These are phyloP conservation scores for Trametes hirsuta DNA, from an alignment of 1,284 basidiomycete species.

Conservation along the genomic window DNA sequence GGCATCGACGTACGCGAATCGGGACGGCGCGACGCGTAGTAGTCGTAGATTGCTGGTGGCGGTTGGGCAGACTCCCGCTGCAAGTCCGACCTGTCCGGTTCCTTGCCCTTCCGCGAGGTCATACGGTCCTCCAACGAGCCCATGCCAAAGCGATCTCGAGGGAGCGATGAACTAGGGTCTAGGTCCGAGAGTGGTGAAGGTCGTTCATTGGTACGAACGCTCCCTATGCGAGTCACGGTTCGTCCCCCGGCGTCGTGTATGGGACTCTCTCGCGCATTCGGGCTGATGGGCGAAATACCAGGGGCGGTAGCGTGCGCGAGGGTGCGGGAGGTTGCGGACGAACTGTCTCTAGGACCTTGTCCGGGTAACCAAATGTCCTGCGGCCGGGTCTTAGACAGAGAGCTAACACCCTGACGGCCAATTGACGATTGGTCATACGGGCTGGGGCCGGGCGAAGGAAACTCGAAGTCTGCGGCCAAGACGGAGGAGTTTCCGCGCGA, in stretches of 20 bases:
- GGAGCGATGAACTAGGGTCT: conserved; percentile 11
- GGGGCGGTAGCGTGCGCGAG: conserved; percentile 29
- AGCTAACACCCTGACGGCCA: conserved; percentile 27
- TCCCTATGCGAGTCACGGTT: conserved; percentile 21
- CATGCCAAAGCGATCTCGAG: conserved; percentile 17
- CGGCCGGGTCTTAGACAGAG: conserved; percentile 26
- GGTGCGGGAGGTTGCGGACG: conserved; percentile 25
- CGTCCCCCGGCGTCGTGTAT: conserved; percentile 11
- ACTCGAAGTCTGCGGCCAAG: conserved; percentile 18
- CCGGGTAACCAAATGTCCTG: conserved; percentile 26
- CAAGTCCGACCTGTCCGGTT: conserved; percentile 18
- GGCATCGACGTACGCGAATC: conserved; percentile 19
- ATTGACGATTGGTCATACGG: conserved; percentile 23
- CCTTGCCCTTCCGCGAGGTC: conserved; percentile 19
- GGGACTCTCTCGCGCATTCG: conserved; percentile 18
- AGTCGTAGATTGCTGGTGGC: conserved; percentile 19
- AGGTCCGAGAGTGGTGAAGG: conserved; percentile 18
- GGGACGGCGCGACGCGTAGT: conserved; percentile 17
- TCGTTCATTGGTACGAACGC: conserved; percentile 21
- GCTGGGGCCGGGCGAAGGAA: conserved; percentile 1
- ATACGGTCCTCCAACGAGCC: conserved; percentile 18
- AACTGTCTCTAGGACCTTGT: conserved; percentile 14
- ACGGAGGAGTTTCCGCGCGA: conserved; percentile 27
- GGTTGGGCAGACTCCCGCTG: conserved; percentile 15
- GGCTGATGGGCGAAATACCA: conserved; percentile 19